phyloP scores from a whole-genome alignment of 352 stramenopile genomes.

The Phytophthora crassamura region DNA sequence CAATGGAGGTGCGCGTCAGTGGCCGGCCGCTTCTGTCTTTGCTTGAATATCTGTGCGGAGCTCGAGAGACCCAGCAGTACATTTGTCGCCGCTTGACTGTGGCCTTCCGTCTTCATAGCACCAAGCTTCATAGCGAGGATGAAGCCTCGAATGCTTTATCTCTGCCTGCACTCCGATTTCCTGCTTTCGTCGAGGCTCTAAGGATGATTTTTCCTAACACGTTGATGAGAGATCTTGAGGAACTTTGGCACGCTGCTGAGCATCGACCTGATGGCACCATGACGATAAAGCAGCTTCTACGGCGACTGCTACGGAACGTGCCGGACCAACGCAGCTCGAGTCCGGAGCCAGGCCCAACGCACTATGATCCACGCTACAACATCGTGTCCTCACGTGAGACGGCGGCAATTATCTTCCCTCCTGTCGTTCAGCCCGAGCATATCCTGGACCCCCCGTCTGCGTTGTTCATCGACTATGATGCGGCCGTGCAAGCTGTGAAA shows the following conservation, averaged over 20 bases:
- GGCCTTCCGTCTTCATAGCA: slow-evolving; percentile 53
- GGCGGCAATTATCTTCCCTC: slow-evolving; percentile 59
- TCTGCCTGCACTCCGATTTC: slow-evolving; percentile 29
- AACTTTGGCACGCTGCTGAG: slow-evolving; percentile 50
- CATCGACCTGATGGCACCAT: slow-evolving; percentile 30
- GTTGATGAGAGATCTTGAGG: slow-evolving; percentile 59
- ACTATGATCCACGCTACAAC: slow-evolving; percentile 66
- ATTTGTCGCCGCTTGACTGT: slow-evolving; percentile 59
- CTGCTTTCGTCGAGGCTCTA: slow-evolving; percentile 49
- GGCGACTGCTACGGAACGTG: slow-evolving; percentile 24
- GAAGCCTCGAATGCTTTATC: neutral
- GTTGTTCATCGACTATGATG: slow-evolving; percentile 78
- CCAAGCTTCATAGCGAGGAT: neutral
- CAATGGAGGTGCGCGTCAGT: slow-evolving; percentile 39
- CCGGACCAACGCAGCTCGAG: slow-evolving; percentile 45
- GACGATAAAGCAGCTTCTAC: slow-evolving; percentile 31
- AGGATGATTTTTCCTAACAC: slow-evolving; percentile 64
- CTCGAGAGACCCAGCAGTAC: slow-evolving; percentile 56
- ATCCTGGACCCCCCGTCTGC: slow-evolving; percentile 52
- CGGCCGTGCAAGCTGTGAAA: slow-evolving; percentile 61
- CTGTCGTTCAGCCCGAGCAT: slow-evolving; percentile 33
- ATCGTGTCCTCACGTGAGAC: slow-evolving; percentile 48
- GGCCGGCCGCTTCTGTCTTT: slow-evolving; percentile 50
- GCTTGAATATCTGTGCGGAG: slow-evolving; percentile 59
- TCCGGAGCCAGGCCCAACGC: slow-evolving; percentile 69